Conservation (phyloP, 2,329 filamentous ascomycete species). For the Tympanopsis confertula region DNA sequence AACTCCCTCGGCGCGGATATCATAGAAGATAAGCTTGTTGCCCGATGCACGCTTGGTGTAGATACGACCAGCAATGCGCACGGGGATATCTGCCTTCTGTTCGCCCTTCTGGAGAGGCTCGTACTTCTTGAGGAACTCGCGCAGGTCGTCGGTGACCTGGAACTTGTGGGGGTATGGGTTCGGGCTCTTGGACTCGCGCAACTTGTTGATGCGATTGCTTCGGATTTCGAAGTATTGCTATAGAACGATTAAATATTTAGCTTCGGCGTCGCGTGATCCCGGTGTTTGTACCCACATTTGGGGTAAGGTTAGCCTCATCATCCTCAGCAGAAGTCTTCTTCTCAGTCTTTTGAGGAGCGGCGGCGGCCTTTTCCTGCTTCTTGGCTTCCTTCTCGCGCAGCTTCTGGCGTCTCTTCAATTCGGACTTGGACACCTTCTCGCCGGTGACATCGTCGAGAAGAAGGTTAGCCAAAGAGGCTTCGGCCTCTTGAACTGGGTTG, state of each 20-base stretch:
- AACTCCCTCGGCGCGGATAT: slow-evolving; percentile 63
- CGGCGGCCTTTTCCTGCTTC: slow-evolving; percentile 76
- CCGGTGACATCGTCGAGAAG: slow-evolving; percentile 87
- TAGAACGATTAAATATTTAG: slow-evolving; percentile 2
- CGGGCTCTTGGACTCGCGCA: slow-evolving; percentile 61
- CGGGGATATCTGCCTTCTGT: slow-evolving; percentile 59
- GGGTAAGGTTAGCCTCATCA: slow-evolving; percentile 63
- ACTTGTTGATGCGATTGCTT: slow-evolving; percentile 63
- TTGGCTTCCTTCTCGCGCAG: slow-evolving; percentile 73
- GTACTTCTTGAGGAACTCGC: slow-evolving; percentile 69
- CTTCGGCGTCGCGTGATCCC: no score
- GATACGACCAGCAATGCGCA: slow-evolving; percentile 74
- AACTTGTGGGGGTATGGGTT: slow-evolving; percentile 93
- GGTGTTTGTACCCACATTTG: slow-evolving; percentile 50
- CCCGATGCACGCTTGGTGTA: slow-evolving; percentile 78
- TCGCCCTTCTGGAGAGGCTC: slow-evolving; percentile 80
- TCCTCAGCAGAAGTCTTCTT: slow-evolving; percentile 40
- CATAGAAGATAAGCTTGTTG: slow-evolving; percentile 83
- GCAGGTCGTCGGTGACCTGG: slow-evolving; percentile 71
- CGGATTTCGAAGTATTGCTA: slow-evolving; percentile 96
- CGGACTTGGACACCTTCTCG: slow-evolving; percentile 72
- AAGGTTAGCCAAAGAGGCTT: slow-evolving; percentile 48
- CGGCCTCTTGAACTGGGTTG: slow-evolving; percentile 19
- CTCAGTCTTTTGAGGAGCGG: slow-evolving; percentile 45
- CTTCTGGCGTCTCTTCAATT: slow-evolving; percentile 95